Evolutionary conservation across 805 yeast species (phyloP).

Genomic region (Lachancea nothofagi): DNA sequence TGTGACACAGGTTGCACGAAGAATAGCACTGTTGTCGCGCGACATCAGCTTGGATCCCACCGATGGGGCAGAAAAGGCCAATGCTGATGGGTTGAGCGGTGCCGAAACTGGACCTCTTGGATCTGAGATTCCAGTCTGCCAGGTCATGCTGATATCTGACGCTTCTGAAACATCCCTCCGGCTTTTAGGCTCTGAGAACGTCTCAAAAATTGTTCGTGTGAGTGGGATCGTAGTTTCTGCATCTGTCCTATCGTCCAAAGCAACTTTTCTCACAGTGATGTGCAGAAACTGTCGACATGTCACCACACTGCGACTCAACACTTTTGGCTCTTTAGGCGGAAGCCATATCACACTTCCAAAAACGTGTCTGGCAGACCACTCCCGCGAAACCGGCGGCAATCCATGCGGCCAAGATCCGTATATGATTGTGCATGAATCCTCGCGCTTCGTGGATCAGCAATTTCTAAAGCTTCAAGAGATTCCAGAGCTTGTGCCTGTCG

Average conservation of each 20-base stretch:
- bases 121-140: conserved; percentile 66
- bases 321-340: conserved; percentile 32
- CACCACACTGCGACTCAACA: conserved; percentile 44
- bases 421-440: conserved; percentile 86
- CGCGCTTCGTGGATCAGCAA: conserved; percentile 93
- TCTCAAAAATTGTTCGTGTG: conserved; percentile 81
- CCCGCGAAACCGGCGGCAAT: conserved; percentile 25
- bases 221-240: conserved; percentile 93
- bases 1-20: conserved; percentile 78
- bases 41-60: conserved; percentile 9
- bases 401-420: conserved; percentile 90
- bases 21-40: conserved; percentile 45
- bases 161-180: conserved; percentile 71
- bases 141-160: conserved; percentile 67
- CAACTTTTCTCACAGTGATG: conserved; percentile 75
- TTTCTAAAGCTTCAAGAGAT: conserved; percentile 88
- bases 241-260: conserved; percentile 81
- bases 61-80: conserved; percentile 12
- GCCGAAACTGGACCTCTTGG: conserved; percentile 10
- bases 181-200: conserved; percentile 78
- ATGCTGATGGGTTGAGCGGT: conserved; percentile 12
- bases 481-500: conserved; percentile 99
- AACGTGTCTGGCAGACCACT: conserved; percentile 28
- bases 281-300: conserved; percentile 87
- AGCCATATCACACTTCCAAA: conserved; percentile 30